Evolutionary conservation across 164 flowering plant genomes (phyloP).

Genomic region (Magnolia sinica): DNA sequence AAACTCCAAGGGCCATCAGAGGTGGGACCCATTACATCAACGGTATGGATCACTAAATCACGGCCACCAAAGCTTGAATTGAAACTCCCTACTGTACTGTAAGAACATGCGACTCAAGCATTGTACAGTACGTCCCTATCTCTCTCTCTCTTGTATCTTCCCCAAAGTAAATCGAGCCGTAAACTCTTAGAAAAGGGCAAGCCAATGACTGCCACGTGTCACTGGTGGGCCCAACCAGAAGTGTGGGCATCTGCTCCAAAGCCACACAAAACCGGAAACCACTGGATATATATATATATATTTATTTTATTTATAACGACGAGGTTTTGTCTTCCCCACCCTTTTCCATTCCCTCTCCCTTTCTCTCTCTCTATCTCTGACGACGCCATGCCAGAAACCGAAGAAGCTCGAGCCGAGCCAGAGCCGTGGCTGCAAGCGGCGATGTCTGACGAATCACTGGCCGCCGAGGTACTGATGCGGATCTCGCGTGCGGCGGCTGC

Average conservation of each 20-base stretch:
- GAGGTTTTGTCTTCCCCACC: constrained; percentile 9
- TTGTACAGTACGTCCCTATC: no score
- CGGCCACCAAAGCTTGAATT: no score
- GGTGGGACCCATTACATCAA: no score
- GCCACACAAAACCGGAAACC: constrained; percentile 20
- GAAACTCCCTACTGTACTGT: no score
- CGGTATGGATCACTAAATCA: no score
- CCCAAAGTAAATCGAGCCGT: no score
- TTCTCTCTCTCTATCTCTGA: neutral
- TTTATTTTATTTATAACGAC: constrained; percentile 1
- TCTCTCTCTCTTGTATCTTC: no score
- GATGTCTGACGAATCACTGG: constrained; percentile 27
- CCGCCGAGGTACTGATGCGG: constrained; percentile 31
- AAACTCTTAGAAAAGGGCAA: no score
- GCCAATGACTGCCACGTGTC: neutral
- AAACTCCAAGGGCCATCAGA: no score
- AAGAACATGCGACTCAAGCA: no score
- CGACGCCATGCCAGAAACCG: neutral
- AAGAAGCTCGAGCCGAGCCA: constrained; percentile 12
- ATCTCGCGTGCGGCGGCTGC: constrained; percentile 14
- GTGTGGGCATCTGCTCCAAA: constrained; percentile 15
- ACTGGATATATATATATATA: constrained; percentile 4
- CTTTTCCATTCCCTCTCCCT: constrained; percentile 6
- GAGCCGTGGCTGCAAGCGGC: constrained; percentile 34
- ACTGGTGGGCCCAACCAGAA: neutral